Evolutionary conservation across 2,329 filamentous ascomycete species (phyloP).

Genomic region (Lecanicillium sp.): DNA sequence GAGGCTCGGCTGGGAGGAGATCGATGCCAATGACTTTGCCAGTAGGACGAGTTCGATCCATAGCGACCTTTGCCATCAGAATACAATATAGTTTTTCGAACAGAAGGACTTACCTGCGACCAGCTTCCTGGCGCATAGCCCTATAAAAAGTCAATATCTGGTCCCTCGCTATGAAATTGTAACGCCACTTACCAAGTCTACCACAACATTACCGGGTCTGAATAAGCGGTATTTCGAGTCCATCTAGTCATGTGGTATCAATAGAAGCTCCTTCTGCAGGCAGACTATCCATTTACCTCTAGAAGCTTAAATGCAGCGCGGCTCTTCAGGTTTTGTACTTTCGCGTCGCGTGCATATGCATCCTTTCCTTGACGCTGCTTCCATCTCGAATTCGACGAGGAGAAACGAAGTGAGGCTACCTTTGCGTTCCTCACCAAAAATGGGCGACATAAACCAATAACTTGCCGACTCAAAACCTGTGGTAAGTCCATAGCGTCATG

Average conservation of each 20-base stretch:
- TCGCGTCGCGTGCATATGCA: conserved; percentile 66
- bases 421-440: background rate
- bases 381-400: conserved; percentile 52
- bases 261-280: background rate
- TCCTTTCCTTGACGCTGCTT: conserved; percentile 72
- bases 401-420: background rate
- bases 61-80: conserved; percentile 58
- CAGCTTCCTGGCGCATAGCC: conserved; percentile 73
- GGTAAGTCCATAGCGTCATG: background rate
- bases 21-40: conserved; percentile 88
- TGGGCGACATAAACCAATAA: background rate
- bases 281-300: conserved; percentile 49
- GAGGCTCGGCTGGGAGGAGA: conserved; percentile 86
- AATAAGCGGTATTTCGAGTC: conserved; percentile 78
- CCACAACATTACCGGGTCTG: conserved; percentile 71
- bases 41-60: conserved; percentile 66
- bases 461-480: too few relatives aligned
- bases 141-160: conserved; percentile 30
- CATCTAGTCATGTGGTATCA: conserved; percentile 56
- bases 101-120: conserved; percentile 50
- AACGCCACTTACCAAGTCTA: conserved; percentile 79
- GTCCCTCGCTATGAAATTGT: background rate
- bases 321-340: conserved; percentile 75
- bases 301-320: conserved; percentile 90
- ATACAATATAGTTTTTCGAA: background rate